Conservation (phyloP, 192 early-diverging fungal genomes). For the Coemansia sp. region DNA sequence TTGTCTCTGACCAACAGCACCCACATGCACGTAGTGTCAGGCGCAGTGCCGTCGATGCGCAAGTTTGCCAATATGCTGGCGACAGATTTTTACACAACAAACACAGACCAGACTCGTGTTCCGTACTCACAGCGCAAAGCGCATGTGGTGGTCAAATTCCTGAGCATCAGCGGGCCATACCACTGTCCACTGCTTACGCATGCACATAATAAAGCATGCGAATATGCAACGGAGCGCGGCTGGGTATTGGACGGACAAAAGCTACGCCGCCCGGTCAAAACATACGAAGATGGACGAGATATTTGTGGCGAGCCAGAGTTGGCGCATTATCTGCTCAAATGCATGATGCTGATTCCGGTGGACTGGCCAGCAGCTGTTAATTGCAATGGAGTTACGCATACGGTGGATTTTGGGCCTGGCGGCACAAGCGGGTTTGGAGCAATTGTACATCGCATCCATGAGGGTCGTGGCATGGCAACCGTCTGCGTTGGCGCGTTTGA, state of each 20-base stretch:
- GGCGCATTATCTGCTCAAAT: conserved; percentile 18
- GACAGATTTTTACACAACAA: conserved; percentile 71
- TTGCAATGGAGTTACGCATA: conserved; percentile 57
- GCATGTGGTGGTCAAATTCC: conserved; percentile 77
- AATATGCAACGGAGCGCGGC: conserved; percentile 9
- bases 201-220: conserved; percentile 59
- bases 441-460: conserved; percentile 78
- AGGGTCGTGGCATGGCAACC: conserved; percentile 74
- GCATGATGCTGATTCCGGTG: conserved; percentile 25
- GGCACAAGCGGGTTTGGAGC: conserved; percentile 78
- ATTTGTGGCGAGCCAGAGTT: conserved; percentile 12
- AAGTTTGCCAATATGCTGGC: conserved; percentile 80
- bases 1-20: conserved; percentile 83
- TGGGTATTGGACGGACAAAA: conserved; percentile 16
- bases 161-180: conserved; percentile 73
- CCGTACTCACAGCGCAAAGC: conserved; percentile 81
- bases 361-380: conserved; percentile 36
- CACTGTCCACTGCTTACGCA: conserved; percentile 73
- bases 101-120: conserved; percentile 79
- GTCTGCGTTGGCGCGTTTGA: conserved; percentile 22
- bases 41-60: conserved; percentile 76
- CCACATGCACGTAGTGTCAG: conserved; percentile 78
- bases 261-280: conserved; percentile 15
- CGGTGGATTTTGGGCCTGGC: conserved; percentile 93
- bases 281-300: conserved; percentile 23